Conservation (phyloP, 2,329 filamentous ascomycete species). For the Capronia epimyces region DNA sequence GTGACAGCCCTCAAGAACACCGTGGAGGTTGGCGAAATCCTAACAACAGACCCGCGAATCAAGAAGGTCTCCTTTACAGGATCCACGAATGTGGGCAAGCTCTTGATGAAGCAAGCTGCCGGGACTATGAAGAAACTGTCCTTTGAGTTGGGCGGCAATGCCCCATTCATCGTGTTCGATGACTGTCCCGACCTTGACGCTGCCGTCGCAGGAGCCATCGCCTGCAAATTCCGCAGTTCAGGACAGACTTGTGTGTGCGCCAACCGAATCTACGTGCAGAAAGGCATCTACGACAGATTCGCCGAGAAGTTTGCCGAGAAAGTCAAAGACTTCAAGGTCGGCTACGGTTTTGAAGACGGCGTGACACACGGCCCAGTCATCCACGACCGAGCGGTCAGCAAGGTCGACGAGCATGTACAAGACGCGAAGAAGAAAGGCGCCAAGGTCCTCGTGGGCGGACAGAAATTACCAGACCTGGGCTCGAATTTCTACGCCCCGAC, state of each 20-base stretch:
- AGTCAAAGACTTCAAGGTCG: conserved; percentile 47
- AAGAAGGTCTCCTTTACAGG: conserved; percentile 95
- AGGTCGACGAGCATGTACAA: conserved; percentile 72
- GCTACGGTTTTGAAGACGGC: conserved; percentile 43
- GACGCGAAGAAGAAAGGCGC: conserved; percentile 75
- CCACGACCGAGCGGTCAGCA: conserved; percentile 72
- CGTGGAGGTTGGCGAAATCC: conserved; percentile 65
- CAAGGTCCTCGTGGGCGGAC: conserved; percentile 68
- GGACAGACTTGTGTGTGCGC: conserved; percentile 94
- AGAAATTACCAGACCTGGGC: conserved; percentile 67
- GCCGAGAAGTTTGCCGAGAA: conserved; percentile 51
- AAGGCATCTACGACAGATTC: conserved; percentile 50
- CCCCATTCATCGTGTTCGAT: conserved; percentile 94
- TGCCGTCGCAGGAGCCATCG: conserved; percentile 75
- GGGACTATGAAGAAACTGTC: conserved; percentile 79
- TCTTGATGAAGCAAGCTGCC: conserved; percentile 87
- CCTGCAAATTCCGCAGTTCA: conserved; percentile 87
- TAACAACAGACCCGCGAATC: conserved; percentile 71
- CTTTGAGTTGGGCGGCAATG: conserved; percentile 90
- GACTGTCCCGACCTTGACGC: conserved; percentile 76
- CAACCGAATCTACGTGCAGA: conserved; percentile 51
- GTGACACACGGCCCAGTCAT: conserved; percentile 52
- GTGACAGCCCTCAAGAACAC: conserved; percentile 77
- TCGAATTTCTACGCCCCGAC: conserved; percentile 86
- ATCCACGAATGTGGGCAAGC: conserved; percentile 57